A percentile compares a stretch with the other conserved stretches of the same genome.
phyloP scores from a whole-genome alignment of 75 land plant genomes.

The Ceratopteris richardii region DNA sequence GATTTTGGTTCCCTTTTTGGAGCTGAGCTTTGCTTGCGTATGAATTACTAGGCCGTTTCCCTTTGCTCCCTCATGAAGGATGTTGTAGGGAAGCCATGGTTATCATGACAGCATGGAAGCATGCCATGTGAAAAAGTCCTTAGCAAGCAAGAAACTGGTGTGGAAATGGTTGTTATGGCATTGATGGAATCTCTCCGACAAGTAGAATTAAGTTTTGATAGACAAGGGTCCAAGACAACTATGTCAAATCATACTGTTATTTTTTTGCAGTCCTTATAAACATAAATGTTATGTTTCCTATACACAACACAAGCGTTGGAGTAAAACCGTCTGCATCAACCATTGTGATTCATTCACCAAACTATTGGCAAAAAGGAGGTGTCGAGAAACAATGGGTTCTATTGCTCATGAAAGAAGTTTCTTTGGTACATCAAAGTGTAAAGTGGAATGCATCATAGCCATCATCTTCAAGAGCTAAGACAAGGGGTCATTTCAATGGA shows the following conservation, averaged over 20 bases:
- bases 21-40: slow-evolving; percentile 60
- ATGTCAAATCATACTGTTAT: slow-evolving; percentile 9
- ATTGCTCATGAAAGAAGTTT: too few species aligned
- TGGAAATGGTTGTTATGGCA: slow-evolving; percentile 56
- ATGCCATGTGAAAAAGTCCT: neutral
- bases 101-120: slow-evolving; percentile 7
- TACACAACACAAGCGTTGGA: slow-evolving; percentile 43
- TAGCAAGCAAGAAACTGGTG: slow-evolving; percentile 22
- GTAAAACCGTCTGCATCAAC: slow-evolving; percentile 57
- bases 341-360: slow-evolving; percentile 46
- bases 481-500: too few species aligned
- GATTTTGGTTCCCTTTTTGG: slow-evolving; percentile 88
- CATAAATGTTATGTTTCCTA: slow-evolving; percentile 69
- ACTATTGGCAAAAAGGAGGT: too few species aligned
- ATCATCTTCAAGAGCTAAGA: too few species aligned
- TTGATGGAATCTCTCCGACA: slow-evolving; percentile 61
- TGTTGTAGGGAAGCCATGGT: slow-evolving; percentile 79
- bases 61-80: slow-evolving; percentile 85
- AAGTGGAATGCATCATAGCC: too few species aligned
- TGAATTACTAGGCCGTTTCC: slow-evolving; percentile 62
- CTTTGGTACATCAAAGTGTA: too few species aligned
- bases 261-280: slow-evolving; percentile 62
- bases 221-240: slow-evolving; percentile 28
- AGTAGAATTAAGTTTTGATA: slow-evolving; percentile 49
- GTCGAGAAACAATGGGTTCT: too few species aligned